phyloP scores from a whole-genome alignment of 2,329 filamentous ascomycete genomes.

The Teratosphaeria pseudoeucalypti region DNA sequence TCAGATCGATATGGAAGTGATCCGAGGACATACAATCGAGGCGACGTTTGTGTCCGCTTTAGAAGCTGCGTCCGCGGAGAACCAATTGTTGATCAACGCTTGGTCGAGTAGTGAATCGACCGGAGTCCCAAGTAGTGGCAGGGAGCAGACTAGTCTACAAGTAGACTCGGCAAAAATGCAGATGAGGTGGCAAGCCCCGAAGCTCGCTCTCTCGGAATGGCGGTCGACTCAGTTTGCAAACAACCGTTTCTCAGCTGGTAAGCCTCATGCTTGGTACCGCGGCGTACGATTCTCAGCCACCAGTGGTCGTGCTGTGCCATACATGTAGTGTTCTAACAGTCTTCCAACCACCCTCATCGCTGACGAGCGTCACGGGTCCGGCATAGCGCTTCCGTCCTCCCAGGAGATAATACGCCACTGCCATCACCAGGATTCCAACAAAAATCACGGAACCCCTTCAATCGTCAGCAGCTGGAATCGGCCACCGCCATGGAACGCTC shows the following conservation, averaged over 20 bases:
- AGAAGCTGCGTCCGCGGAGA: too few relatives aligned
- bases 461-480: background rate
- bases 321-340: background rate
- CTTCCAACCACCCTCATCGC: background rate
- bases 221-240: background rate
- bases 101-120: too few relatives aligned
- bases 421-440: conserved; percentile 4
- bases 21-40: too few relatives aligned
- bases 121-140: too few relatives aligned
- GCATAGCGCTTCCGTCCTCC: conserved; percentile 10
- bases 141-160: too few relatives aligned
- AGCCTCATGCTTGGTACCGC: background rate
- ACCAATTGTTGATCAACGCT: too few relatives aligned
- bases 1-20: too few relatives aligned
- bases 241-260: background rate
- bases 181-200: too few relatives aligned
- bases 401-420: conserved; percentile 9
- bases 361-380: conserved; percentile 21
- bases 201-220: too few relatives aligned
- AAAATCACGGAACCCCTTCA: conserved; percentile 4
- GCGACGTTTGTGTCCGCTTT: too few relatives aligned
- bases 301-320: background rate
- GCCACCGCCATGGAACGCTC: background rate
- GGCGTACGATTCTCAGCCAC: background rate
- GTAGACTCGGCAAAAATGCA: too few relatives aligned